Evolutionary conservation across 2,329 filamentous ascomycete genomes (phyloP).

Genomic region (Curvularia sp.): DNA sequence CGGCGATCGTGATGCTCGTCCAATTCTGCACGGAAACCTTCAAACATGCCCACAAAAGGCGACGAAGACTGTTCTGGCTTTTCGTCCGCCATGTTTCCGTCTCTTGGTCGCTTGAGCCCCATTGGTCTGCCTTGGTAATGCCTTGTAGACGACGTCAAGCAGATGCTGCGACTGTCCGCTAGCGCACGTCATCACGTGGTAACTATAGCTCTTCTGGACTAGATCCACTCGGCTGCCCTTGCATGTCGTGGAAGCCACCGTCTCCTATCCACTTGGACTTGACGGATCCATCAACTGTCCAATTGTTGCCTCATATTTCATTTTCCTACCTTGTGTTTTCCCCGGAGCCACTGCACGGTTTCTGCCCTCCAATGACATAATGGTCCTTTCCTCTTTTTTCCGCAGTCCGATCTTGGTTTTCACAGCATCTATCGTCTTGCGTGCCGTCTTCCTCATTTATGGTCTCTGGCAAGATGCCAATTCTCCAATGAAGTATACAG

Average conservation of each 20-base stretch:
- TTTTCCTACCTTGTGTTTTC: not conserved
- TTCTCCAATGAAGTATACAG: slow-evolving; percentile 94
- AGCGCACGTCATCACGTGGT: slow-evolving; percentile 33
- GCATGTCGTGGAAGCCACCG: slow-evolving; percentile 6
- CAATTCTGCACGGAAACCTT: slow-evolving; percentile 82
- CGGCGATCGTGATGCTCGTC: slow-evolving; percentile 94
- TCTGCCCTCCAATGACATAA: slow-evolving; percentile 12
- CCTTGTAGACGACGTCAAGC: slow-evolving; percentile 26
- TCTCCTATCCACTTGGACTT: slow-evolving; percentile 5
- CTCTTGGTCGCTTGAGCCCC: slow-evolving; percentile 46
- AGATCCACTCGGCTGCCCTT: slow-evolving; percentile 30
- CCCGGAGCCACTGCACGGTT: not conserved
- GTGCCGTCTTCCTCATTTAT: slow-evolving; percentile 78
- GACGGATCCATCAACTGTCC: not conserved
- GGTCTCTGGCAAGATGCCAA: slow-evolving; percentile 91
- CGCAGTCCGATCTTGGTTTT: slow-evolving; percentile 50
- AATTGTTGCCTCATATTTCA: not conserved
- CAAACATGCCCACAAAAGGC: slow-evolving; percentile 75
- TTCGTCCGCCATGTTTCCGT: slow-evolving; percentile 46
- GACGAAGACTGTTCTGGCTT: slow-evolving; percentile 47
- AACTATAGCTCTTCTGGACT: slow-evolving; percentile 28
- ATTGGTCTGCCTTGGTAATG: slow-evolving; percentile 24
- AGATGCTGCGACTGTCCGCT: slow-evolving; percentile 30
- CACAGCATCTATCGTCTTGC: slow-evolving; percentile 65
- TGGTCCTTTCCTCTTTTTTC: slow-evolving; percentile 46